These are phyloP conservation scores for Parachaetomium inaequale DNA, from an alignment of 495 filamentous ascomycete species.

Conservation along the genomic window DNA sequence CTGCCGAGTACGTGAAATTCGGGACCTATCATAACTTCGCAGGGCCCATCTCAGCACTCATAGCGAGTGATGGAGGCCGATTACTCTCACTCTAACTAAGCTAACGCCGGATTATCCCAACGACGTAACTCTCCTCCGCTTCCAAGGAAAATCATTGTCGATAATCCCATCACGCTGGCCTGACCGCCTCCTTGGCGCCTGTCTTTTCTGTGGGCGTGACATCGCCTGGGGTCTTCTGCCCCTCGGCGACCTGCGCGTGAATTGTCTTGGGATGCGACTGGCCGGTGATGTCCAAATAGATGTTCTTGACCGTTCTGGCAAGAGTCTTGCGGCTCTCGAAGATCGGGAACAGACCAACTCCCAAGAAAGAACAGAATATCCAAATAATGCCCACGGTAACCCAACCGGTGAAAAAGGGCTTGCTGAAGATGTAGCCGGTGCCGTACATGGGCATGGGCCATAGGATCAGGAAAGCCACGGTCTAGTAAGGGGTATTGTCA, in stretches of 20 bases:
- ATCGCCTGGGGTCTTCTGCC: conserved; percentile 24
- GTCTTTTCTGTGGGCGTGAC: conserved; percentile 34
- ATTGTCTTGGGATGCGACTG: conserved; percentile 45
- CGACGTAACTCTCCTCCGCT: not conserved
- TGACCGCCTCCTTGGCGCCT: conserved; percentile 21
- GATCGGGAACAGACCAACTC: conserved; percentile 78
- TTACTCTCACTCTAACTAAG: too few species aligned
- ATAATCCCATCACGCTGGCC: not conserved
- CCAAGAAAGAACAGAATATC: conserved; percentile 71
- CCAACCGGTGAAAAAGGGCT: conserved; percentile 92
- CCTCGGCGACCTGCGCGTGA: conserved; percentile 29
- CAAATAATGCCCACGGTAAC: conserved; percentile 80
- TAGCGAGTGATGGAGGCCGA: too few species aligned
- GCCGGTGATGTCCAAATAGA: conserved; percentile 67
- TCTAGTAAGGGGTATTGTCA: conserved; percentile 33
- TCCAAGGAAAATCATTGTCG: not conserved
- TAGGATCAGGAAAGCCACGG: conserved; percentile 71
- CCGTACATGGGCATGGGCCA: conserved; percentile 98
- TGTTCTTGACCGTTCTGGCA: conserved; percentile 57
- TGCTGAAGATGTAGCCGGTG: conserved; percentile 79
- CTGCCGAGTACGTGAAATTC: too few species aligned
- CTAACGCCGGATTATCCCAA: too few species aligned
- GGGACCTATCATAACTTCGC: too few species aligned
- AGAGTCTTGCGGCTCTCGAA: conserved; percentile 76
- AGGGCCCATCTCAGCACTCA: too few species aligned